These are phyloP conservation scores for Raffaelea arxii DNA, from an alignment of 2,329 filamentous ascomycete genomes.

Conservation along the genomic window DNA sequence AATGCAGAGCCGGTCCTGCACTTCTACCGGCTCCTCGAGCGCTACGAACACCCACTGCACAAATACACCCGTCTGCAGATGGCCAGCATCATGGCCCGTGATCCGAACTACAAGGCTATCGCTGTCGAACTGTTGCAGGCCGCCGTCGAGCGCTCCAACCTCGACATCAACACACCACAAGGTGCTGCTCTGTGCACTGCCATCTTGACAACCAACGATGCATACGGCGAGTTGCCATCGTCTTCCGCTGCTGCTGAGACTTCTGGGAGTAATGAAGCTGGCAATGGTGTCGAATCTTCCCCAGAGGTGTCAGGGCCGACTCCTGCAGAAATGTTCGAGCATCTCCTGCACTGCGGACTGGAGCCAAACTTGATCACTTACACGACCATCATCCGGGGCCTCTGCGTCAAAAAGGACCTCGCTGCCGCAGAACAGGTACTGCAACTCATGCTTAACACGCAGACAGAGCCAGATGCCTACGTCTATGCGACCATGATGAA, in stretches of 20 bases:
- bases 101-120: slow-evolving; percentile 25
- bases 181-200: slow-evolving; percentile 48
- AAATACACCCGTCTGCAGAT: slow-evolving; percentile 37
- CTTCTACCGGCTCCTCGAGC: slow-evolving; percentile 25
- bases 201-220: slow-evolving; percentile 37
- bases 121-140: slow-evolving; percentile 34
- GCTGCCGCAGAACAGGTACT: slow-evolving; percentile 57
- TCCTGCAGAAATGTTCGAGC: slow-evolving; percentile 42
- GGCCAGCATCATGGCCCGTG: slow-evolving; percentile 33
- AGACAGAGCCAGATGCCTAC: slow-evolving; percentile 52
- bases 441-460: slow-evolving; percentile 48
- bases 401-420: slow-evolving; percentile 54
- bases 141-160: slow-evolving; percentile 21
- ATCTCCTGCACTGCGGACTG: slow-evolving; percentile 50
- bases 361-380: slow-evolving; percentile 53
- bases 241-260: not conserved
- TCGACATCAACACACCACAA: slow-evolving; percentile 35
- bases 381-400: slow-evolving; percentile 61
- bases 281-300: not conserved
- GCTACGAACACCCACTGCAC: slow-evolving; percentile 22
- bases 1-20: slow-evolving; percentile 16
- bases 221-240: slow-evolving; percentile 7
- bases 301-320: slow-evolving; percentile 19
- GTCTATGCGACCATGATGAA: slow-evolving; percentile 63
- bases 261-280: not conserved